A percentile compares a stretch with the other conserved stretches of the same genome.
Conservation (phyloP, 2,329 filamentous ascomycete genomes). For the Botrytis deweyae region DNA sequence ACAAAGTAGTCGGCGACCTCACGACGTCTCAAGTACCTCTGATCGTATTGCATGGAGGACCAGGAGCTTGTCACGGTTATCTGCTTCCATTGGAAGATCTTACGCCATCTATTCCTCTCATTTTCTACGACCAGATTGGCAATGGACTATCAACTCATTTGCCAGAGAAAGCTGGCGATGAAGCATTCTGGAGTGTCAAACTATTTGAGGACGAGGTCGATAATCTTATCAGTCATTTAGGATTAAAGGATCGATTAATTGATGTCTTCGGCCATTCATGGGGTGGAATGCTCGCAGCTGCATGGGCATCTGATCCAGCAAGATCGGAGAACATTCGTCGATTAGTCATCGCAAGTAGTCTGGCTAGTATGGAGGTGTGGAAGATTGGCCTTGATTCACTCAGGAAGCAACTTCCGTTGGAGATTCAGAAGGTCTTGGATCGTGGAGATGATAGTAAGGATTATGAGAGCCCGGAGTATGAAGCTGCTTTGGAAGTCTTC, state of each 20-base stretch:
- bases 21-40: slow-evolving; percentile 31
- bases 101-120: slow-evolving; percentile 42
- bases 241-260: slow-evolving; percentile 33
- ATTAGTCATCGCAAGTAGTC: background rate
- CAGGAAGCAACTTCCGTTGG: too few relatives aligned
- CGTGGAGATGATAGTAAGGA: too few relatives aligned
- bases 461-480: too few relatives aligned
- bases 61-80: slow-evolving; percentile 41
- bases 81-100: slow-evolving; percentile 29
- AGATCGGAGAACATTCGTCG: background rate
- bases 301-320: slow-evolving; percentile 42
- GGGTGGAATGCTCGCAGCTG: slow-evolving; percentile 51
- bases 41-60: slow-evolving; percentile 43
- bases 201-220: slow-evolving; percentile 44
- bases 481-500: too few relatives aligned
- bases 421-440: too few relatives aligned
- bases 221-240: slow-evolving; percentile 37
- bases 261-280: slow-evolving; percentile 51
- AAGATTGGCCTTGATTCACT: too few relatives aligned
- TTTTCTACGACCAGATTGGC: slow-evolving; percentile 57
- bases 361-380: too few relatives aligned
- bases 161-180: slow-evolving; percentile 46
- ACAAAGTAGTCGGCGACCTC: too few relatives aligned
- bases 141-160: slow-evolving; percentile 50
- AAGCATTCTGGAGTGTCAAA: slow-evolving; percentile 47